These are phyloP conservation scores for Solanum okadae DNA, from an alignment of 257 asterid genomes.

Conservation along the genomic window DNA sequence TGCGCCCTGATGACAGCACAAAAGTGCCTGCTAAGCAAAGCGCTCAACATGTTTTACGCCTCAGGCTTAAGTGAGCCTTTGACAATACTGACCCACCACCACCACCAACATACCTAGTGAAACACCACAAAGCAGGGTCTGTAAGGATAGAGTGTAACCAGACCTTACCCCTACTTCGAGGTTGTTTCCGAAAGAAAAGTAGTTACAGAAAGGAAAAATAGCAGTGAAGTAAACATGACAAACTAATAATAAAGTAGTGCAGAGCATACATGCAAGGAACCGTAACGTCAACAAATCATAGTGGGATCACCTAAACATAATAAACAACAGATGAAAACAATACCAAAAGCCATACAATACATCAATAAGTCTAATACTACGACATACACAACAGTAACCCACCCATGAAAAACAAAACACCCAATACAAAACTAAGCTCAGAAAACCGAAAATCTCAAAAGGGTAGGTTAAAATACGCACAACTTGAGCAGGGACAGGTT, in stretches of 20 bases:
- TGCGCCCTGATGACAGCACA: background rate
- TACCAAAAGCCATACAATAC: background rate
- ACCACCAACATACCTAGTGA: background rate
- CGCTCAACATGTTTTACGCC: background rate
- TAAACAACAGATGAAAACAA: background rate
- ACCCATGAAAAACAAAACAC: background rate
- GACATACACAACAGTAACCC: background rate
- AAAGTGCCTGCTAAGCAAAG: background rate
- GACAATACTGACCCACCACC: background rate
- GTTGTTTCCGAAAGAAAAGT: background rate
- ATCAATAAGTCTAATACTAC: background rate
- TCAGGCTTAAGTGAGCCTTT: background rate
- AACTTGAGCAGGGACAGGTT: background rate
- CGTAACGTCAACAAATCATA: background rate
- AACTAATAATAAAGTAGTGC: background rate
- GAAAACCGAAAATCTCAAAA: background rate
- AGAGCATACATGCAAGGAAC: background rate
- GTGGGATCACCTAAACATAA: background rate
- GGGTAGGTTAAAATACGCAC: background rate
- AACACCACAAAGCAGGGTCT: background rate
- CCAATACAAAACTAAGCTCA: background rate
- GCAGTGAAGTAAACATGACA: background rate
- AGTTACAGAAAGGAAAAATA: background rate
- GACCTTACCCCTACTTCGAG: background rate
- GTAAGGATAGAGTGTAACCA: background rate